Conservation (phyloP, 2,329 filamentous ascomycete genomes). For the Didymella pomorum region DNA sequence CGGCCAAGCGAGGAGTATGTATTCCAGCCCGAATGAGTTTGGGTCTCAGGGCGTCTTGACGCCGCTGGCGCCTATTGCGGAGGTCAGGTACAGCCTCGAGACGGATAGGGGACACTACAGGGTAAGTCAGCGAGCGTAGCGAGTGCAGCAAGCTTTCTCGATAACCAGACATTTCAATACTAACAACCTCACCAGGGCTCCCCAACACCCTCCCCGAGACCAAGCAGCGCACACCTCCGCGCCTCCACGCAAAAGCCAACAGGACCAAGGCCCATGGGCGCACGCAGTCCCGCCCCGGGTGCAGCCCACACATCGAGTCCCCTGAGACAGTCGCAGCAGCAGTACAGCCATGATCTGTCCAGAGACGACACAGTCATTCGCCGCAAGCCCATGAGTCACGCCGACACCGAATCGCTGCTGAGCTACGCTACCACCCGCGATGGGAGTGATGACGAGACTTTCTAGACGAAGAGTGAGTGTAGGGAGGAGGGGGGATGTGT, state of each 20-base stretch:
- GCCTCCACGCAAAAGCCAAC: conserved; percentile 52
- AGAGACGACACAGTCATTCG: conserved; percentile 43
- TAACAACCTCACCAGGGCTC: conserved; percentile 44
- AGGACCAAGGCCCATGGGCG: conserved; percentile 59
- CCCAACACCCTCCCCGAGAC: conserved; percentile 44
- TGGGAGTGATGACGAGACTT: conserved; percentile 19
- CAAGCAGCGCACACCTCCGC: conserved; percentile 40
- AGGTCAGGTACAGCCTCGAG: conserved; percentile 60
- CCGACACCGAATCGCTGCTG: conserved; percentile 8
- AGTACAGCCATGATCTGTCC: conserved; percentile 1
- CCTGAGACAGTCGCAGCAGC: conserved; percentile 35
- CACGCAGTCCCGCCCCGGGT: conserved; percentile 56
- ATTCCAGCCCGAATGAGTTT: conserved; percentile 48
- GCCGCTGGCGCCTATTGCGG: conserved; percentile 60
- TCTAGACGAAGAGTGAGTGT: conserved; percentile 2
- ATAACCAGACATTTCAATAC: no score
- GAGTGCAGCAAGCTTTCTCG: no score
- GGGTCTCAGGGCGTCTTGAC: conserved; percentile 49
- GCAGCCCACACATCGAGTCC: conserved; percentile 14
- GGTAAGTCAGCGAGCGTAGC: conserved; percentile 25
- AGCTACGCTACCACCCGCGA: conserved; percentile 38
- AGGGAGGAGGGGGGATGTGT: background rate
- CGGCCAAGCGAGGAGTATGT: conserved; percentile 51
- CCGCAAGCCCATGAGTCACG: conserved; percentile 40
- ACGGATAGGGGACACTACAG: conserved; percentile 50